Base-by-base conservation (phyloP, 805 yeast genomes). In the Candida tammaniensis region DNA sequence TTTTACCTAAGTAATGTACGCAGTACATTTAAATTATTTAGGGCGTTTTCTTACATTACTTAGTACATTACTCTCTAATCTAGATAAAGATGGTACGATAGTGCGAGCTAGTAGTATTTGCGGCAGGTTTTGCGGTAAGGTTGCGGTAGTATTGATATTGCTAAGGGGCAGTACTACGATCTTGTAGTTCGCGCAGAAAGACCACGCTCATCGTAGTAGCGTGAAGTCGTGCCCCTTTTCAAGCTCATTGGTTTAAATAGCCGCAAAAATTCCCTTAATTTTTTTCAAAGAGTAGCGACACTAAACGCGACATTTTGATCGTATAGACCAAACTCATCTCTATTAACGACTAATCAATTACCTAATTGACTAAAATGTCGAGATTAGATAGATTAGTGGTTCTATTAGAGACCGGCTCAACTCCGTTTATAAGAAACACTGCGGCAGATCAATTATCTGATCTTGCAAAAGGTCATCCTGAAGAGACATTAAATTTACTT, bases 361-460 rank as follows among this genome's bases (percentile, higher is more conserved):
- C 9, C n/a, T n/a, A n/a, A n/a, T n/a, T n/a, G n/a, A n/a, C n/a
- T n/a, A 11, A 26, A 28, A 64, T 68, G 72, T 68, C 72, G 31
- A 65, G 82, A 47, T 66, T 76, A 46, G 82, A 76, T 47, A 62
- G 81, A 36, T 68, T 76, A 38, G 80, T 76, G 41, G 64, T 76
- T 39, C 46, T 77, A 26, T 66, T 93, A 45, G 98, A 94, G 61
- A 86, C 97, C 1, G 98, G 98, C 8, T 86, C 96, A 9, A 87
- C 97, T 4, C 86, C 86, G 24, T 84, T 87, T 55, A 93, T 93
- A 27, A 75, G 98, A 46, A 87, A 86, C 52, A 86, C 96, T 7
- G 99, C 98, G 1, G 98, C 98, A 2, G 96, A 91, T 52, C 99
- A 93, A 61, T 70, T 93, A 46, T 86, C 96, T 4, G 98, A 91